A percentile compares a stretch with the other conserved stretches of the same genome.
These are phyloP conservation scores for Candida sanyaensis DNA, from an alignment of 1,139 yeast genomes.

Conservation along the genomic window DNA sequence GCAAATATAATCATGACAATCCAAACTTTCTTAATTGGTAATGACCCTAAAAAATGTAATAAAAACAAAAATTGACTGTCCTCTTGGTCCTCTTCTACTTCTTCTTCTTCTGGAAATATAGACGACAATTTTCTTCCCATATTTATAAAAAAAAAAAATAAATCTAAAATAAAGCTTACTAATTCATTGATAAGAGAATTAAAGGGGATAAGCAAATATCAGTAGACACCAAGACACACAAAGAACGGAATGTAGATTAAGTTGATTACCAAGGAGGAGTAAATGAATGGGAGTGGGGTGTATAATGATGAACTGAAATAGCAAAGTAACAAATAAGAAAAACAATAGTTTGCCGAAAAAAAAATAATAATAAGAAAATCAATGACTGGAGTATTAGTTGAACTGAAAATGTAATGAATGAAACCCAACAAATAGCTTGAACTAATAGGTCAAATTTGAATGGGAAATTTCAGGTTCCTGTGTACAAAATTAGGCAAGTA, in stretches of 20 bases:
- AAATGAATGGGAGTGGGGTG: neutral
- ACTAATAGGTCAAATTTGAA: neutral
- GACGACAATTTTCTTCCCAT: constrained; percentile 3
- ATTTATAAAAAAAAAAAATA: constrained; percentile 1
- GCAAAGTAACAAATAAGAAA: neutral
- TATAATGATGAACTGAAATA: neutral
- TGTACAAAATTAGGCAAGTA: neutral
- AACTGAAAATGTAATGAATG: neutral
- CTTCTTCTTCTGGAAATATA: neutral
- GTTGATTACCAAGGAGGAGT: neutral
- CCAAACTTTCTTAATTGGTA: constrained; percentile 5
- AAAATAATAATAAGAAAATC: neutral
- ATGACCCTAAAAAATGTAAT: neutral
- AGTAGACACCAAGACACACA: neutral
- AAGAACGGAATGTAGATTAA: neutral
- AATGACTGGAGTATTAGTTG: neutral
- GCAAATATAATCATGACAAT: constrained; percentile 13
- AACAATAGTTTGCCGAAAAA: neutral
- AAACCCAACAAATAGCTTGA: neutral
- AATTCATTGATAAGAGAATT: neutral
- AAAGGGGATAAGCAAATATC: neutral
- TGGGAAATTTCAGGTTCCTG: neutral
- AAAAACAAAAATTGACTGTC: constrained; percentile 3
- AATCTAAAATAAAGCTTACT: neutral
- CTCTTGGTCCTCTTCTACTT: neutral